Percentiles rank a stretch among this genome's conserved stretches.
Conservation (phyloP, 495 filamentous ascomycete genomes). For the Lindgomyces ingoldianus region DNA sequence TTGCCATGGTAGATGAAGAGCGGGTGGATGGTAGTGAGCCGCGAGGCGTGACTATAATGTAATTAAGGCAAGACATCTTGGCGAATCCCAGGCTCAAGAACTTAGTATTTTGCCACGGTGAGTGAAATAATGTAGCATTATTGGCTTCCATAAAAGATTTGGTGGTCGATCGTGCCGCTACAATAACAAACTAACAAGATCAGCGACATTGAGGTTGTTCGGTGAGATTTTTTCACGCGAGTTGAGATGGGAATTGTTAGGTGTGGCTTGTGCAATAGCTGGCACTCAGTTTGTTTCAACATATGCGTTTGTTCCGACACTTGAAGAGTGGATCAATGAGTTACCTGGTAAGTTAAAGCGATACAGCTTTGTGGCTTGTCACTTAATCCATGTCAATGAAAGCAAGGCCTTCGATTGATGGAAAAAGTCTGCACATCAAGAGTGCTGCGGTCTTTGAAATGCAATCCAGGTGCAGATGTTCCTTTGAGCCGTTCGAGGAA, state of each 20-base stretch:
- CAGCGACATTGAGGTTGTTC: not conserved
- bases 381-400: not conserved
- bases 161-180: not conserved
- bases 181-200: not conserved
- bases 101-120: slow-evolving; percentile 11
- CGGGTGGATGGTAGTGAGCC: slow-evolving; percentile 13
- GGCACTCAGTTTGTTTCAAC: no score
- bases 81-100: slow-evolving; percentile 3
- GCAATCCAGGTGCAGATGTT: not conserved
- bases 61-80: slow-evolving; percentile 32
- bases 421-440: slow-evolving; percentile 1
- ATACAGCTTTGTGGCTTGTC: slow-evolving; percentile 5
- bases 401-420: slow-evolving; percentile 15
- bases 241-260: no score
- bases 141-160: not conserved
- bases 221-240: not conserved
- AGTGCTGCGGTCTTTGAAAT: not conserved
- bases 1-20: slow-evolving; percentile 25
- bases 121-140: not conserved
- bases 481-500: slow-evolving; percentile 21
- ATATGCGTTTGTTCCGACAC: no score
- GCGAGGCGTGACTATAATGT: slow-evolving; percentile 29
- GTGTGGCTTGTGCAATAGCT: not conserved
- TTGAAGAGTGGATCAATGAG: no score
- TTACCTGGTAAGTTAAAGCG: not conserved